A percentile compares a stretch with the other conserved stretches of the same genome.
These are phyloP conservation scores for Aspergillus costaricaensis DNA, from an alignment of 2,329 filamentous ascomycete genomes.

Conservation along the genomic window DNA sequence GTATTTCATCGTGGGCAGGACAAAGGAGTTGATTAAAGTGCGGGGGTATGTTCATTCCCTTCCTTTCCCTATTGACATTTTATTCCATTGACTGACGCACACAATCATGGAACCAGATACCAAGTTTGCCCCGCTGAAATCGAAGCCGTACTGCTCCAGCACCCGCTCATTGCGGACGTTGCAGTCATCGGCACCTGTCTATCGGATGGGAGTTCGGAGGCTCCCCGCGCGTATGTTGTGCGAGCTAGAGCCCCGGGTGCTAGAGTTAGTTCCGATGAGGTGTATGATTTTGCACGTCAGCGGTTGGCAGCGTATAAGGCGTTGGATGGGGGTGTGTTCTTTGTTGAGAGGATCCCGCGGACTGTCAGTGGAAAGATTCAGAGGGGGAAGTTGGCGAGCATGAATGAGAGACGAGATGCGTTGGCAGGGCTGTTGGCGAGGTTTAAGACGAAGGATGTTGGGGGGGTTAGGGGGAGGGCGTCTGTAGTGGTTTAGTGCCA, in stretches of 20 bases:
- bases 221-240: constrained; percentile 47
- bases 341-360: constrained; percentile 46
- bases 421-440: constrained; percentile 10
- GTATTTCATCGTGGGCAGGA: constrained; percentile 34
- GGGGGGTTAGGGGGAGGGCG: background rate
- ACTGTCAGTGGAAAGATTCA: constrained; percentile 48
- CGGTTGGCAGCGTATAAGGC: constrained; percentile 46
- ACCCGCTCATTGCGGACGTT: constrained; percentile 41
- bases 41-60: constrained; percentile 24
- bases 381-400: constrained; percentile 25
- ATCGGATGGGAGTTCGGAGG: constrained; percentile 20
- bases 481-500: background rate
- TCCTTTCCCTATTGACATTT: too few species aligned
- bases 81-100: background rate
- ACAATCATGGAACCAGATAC: constrained; percentile 26
- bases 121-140: constrained; percentile 46
- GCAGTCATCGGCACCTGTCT: constrained; percentile 42
- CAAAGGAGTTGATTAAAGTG: constrained; percentile 45
- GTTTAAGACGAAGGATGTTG: background rate
- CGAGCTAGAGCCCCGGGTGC: constrained; percentile 9
- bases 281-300: constrained; percentile 36
- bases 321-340: constrained; percentile 44
- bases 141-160: constrained; percentile 41
- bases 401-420: constrained; percentile 24
- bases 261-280: constrained; percentile 34